Evolutionary conservation across 2,329 filamentous ascomycete genomes (phyloP).

Genomic region (Mariannaea sp.): DNA sequence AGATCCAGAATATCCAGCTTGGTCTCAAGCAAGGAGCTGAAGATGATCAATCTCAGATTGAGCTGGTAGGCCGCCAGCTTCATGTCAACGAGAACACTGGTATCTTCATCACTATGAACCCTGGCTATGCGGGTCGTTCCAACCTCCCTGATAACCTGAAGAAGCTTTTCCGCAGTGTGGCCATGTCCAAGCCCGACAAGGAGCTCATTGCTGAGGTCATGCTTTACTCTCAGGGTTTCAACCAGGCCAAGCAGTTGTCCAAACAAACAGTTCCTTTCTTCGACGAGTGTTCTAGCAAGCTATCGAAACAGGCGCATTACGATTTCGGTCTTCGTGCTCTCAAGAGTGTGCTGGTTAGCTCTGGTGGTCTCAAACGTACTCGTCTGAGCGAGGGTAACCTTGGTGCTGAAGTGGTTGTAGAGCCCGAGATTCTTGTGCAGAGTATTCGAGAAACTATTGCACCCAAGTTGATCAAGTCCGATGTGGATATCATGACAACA

Average conservation of each 20-base stretch:
- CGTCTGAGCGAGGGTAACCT: conserved; percentile 66
- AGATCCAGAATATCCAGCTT: conserved; percentile 98
- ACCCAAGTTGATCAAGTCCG: conserved; percentile 90
- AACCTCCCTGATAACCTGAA: conserved; percentile 99
- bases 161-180: conserved; percentile 98
- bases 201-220: conserved; percentile 99
- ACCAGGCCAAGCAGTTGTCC: conserved; percentile 89
- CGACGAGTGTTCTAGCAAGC: conserved; percentile 77
- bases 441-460: conserved; percentile 98
- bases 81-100: conserved; percentile 91
- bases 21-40: conserved; percentile 84
- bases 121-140: conserved; percentile 95
- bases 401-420: conserved; percentile 73
- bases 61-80: conserved; percentile 89
- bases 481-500: conserved; percentile 84
- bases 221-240: conserved; percentile 99
- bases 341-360: conserved; percentile 98
- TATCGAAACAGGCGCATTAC: conserved; percentile 98
- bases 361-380: conserved; percentile 89
- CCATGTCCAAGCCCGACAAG: conserved; percentile 99
- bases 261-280: conserved; percentile 99
- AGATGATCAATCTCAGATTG: conserved; percentile 86
- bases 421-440: conserved; percentile 98
- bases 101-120: conserved; percentile 99
- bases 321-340: conserved; percentile 97